phyloP scores from a whole-genome alignment of 345 rosid genomes.

The Eucalyptus victrix region DNA sequence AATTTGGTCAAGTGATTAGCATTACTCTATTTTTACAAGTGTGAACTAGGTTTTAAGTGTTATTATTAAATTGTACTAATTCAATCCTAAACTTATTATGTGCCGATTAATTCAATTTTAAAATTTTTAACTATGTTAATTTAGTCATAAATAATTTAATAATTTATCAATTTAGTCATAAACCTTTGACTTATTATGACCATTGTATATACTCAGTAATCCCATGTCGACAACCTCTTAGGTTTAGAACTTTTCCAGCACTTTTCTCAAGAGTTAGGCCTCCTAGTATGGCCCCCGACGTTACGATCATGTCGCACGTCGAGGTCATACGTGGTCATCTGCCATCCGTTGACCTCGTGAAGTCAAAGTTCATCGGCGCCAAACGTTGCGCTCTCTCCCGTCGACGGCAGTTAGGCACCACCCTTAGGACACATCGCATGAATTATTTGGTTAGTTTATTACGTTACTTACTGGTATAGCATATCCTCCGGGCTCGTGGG shows the following conservation, averaged over 20 bases:
- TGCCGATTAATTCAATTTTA: rapidly evolving
- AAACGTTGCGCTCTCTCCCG: neutral
- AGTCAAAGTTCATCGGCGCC: neutral
- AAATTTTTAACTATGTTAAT: too few relatives aligned
- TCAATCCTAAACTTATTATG: too few relatives aligned
- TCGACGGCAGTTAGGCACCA: constrained; percentile 48
- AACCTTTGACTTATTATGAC: too few relatives aligned
- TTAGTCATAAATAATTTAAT: too few relatives aligned
- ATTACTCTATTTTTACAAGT: neutral
- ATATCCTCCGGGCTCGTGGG: neutral
- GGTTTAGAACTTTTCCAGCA: too few relatives aligned
- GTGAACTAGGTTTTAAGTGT: neutral
- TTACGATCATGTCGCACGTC: neutral
- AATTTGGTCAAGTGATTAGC: neutral
- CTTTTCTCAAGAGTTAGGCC: neutral
- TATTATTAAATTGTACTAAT: neutral
- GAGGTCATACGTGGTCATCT: neutral
- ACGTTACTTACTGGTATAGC: neutral
- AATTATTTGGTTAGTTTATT: neutral
- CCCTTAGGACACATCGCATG: neutral
- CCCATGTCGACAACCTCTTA: too few relatives aligned
- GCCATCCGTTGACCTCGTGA: neutral
- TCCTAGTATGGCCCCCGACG: neutral
- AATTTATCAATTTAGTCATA: too few relatives aligned
- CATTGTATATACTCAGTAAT: too few relatives aligned